These are phyloP conservation scores for Coemansia sp. DNA, from an alignment of 192 early-diverging fungal genomes.

Conservation along the genomic window DNA sequence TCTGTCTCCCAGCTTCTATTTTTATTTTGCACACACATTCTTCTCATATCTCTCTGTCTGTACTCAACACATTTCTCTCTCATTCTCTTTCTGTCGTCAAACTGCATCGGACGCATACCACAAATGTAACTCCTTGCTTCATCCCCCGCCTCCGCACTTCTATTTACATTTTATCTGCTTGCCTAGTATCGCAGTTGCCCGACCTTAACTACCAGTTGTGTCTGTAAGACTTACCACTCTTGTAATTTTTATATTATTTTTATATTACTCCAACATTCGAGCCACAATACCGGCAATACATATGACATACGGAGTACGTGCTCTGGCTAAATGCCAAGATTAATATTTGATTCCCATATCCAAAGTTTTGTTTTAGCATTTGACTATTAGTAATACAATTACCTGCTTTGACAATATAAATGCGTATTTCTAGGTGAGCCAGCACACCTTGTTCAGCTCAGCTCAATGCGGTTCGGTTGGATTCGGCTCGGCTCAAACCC, in stretches of 20 bases:
- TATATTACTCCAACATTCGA: not conserved
- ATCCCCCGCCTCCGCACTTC: too few species aligned
- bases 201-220: too few species aligned
- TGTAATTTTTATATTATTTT: not conserved
- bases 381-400: not conserved
- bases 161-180: not conserved
- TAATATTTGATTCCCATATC: not conserved
- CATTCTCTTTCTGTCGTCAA: not conserved
- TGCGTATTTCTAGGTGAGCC: too few species aligned
- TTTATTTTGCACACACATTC: not conserved
- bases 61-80: not conserved
- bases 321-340: not conserved
- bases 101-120: too few species aligned
- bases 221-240: not conserved
- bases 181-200: too few species aligned
- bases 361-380: not conserved
- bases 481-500: too few species aligned
- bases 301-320: too few species aligned
- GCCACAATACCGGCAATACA: not conserved
- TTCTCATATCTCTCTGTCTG: constrained; percentile 4
- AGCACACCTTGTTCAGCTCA: too few species aligned
- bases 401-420: too few species aligned
- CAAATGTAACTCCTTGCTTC: too few species aligned
- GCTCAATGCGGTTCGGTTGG: too few species aligned
- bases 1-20: constrained; percentile 8